Conservation (phyloP, 805 yeast species). For the Kluyveromyces lactis region DNA sequence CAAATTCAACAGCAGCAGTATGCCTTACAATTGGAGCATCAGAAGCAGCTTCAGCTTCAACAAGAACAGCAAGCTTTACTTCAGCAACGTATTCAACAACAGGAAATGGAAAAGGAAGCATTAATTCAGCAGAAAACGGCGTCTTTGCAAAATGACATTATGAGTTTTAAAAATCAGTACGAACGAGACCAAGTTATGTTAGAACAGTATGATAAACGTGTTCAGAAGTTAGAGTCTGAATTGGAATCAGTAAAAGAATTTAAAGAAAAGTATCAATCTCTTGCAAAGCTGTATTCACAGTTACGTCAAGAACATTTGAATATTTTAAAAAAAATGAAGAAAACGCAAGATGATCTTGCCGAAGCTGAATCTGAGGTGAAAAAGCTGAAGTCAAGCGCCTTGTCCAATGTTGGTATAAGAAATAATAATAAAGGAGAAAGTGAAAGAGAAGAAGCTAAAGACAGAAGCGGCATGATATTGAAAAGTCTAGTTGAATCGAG, state of each 20-base stretch:
- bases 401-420: too few species aligned
- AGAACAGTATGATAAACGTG: constrained; percentile 81
- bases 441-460: too few species aligned
- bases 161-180: constrained; percentile 68
- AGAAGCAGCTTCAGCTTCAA: constrained; percentile 52
- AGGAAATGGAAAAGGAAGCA: constrained; percentile 45
- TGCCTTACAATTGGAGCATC: constrained; percentile 62
- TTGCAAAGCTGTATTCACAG: constrained; percentile 85
- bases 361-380: neutral
- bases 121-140: constrained; percentile 67
- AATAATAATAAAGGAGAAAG: too few species aligned
- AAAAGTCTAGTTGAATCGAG: too few species aligned
- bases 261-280: constrained; percentile 80
- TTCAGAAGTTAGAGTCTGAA: constrained; percentile 72
- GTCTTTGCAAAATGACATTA: constrained; percentile 72
- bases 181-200: constrained; percentile 78
- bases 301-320: constrained; percentile 86
- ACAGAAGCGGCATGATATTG: too few species aligned
- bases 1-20: constrained; percentile 60
- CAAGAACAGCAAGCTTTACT: constrained; percentile 68
- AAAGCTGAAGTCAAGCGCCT: too few species aligned
- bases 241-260: constrained; percentile 67
- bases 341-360: constrained; percentile 30
- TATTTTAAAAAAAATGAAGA: constrained; percentile 66
- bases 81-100: constrained; percentile 61